phyloP scores from a whole-genome alignment of 179 eudicot genomes.

The Silene vulgaris region DNA sequence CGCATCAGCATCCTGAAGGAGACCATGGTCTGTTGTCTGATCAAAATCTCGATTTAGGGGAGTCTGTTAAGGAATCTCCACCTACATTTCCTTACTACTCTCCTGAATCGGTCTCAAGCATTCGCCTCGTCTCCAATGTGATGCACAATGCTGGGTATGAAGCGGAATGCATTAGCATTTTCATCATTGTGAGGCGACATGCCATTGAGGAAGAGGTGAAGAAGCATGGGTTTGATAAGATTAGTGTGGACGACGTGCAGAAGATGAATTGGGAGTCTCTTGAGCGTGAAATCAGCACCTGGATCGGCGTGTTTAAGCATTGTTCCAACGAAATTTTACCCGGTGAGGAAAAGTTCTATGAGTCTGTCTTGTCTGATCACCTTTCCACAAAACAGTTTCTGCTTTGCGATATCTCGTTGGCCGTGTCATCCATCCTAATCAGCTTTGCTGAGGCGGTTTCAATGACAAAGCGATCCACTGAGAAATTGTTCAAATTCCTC shows the following conservation, averaged over 20 bases:
- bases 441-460: slow-evolving; percentile 60
- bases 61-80: not conserved
- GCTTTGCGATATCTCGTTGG: slow-evolving; percentile 25
- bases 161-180: slow-evolving; percentile 52
- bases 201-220: slow-evolving; percentile 48
- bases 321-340: slow-evolving; percentile 31
- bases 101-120: slow-evolving; percentile 30
- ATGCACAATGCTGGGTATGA: slow-evolving; percentile 56
- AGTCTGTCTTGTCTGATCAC: slow-evolving; percentile 30
- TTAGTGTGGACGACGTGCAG: slow-evolving; percentile 62
- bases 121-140: slow-evolving; percentile 35
- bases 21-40: slow-evolving; percentile 24
- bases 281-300: slow-evolving; percentile 45
- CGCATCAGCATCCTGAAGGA: not conserved
- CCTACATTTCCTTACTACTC: slow-evolving; percentile 44
- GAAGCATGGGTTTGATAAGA: slow-evolving; percentile 46
- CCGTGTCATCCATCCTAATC: slow-evolving; percentile 33
- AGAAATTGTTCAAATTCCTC: slow-evolving; percentile 68
- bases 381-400: slow-evolving; percentile 9
- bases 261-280: slow-evolving; percentile 66
- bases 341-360: slow-evolving; percentile 39
- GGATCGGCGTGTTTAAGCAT: slow-evolving; percentile 50
- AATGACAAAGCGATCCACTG: slow-evolving; percentile 57
- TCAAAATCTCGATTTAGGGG: slow-evolving; percentile 7
- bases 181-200: slow-evolving; percentile 41